Evolutionary conservation across 140 eudicot species (phyloP), one percentile per base, ranked within the genome.

Genomic region (Ambrosia hybrid): DNA sequence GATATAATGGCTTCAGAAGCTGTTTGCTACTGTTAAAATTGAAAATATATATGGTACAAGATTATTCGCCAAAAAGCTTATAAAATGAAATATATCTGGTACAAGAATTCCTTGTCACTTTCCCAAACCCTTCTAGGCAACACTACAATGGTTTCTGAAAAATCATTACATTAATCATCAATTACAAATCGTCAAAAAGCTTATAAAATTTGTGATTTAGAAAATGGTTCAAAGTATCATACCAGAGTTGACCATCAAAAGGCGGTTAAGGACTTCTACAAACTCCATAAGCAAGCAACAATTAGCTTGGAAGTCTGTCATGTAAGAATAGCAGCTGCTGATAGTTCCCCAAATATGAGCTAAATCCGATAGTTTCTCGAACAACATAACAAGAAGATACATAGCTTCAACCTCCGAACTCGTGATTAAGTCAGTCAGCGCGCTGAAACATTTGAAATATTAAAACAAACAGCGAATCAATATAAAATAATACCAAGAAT

Each of bases 1-100:
- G 91, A 79, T 39, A 93, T 39, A 73, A 90, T 80, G 55, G 89
- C 90, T 61, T 93, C 94, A 16, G 99, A 93, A 13, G 98, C 98
- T 59, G 95, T 21, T 21, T 13, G 85, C 4, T 26, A 90, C 88
- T 3, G 87, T 76, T 70, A 93, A 81, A 80, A 93, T 88, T 4
- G 90, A 84, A 66, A 93, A 85, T 33, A 90, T 86, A 72, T 93
- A 96, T 26, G 91, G 95, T 12, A 93, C 85, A 71, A 93, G 99
- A 79, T 81, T 84, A 51, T 75, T 65, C 65, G 85, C 96, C 74
- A 21, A 21, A 21, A 21, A 21, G 26, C 26, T 21, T 21, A 21
- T 21, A 21, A 21, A 21, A 21, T 21, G 26, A 21, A 21, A 21
- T 21, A 21, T 21, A 21, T 21, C 26, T 21, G 26, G 26, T 21